phyloP scores from a whole-genome alignment of 768 basidiomycete species.

The Tephrocybe sp. region DNA sequence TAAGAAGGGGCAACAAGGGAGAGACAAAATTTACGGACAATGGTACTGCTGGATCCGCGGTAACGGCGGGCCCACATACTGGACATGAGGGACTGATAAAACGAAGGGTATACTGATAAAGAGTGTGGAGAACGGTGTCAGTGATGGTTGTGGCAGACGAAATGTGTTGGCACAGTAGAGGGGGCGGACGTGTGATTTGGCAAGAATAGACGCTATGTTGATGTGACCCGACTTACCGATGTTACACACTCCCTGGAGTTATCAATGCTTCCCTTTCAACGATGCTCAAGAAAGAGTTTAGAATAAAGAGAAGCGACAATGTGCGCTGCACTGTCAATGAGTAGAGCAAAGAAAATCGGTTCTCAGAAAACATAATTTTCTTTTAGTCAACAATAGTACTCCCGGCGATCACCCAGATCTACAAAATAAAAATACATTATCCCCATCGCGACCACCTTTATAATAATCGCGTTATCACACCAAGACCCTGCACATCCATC shows the following conservation, averaged over 20 bases:
- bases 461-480: conserved; percentile 70
- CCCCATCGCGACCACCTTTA: conserved; percentile 25
- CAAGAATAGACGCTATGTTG: background rate
- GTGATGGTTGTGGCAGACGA: conserved; percentile 3
- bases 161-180: conserved; percentile 7
- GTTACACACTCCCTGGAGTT: background rate
- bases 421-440: conserved; percentile 6
- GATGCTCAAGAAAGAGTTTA: background rate
- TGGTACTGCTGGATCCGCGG: conserved; percentile 15
- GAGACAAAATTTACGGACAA: conserved; percentile 11
- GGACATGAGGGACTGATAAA: conserved; percentile 11
- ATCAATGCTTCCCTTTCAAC: background rate
- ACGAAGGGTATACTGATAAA: conserved; percentile 8
- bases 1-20: background rate
- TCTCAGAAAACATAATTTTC: conserved; percentile 1
- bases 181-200: conserved; percentile 1
- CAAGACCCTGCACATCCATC: conserved; percentile 57
- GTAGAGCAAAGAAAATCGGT: background rate
- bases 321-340: conserved; percentile 1
- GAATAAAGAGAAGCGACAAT: background rate
- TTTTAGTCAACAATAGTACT: conserved; percentile 7
- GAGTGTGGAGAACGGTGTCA: conserved; percentile 4
- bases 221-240: conserved; percentile 12
- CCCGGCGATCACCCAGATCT: conserved; percentile 4
- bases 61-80: conserved; percentile 13